Conservation (phyloP, 805 yeast species). For the Komagataella mondaviorum region DNA sequence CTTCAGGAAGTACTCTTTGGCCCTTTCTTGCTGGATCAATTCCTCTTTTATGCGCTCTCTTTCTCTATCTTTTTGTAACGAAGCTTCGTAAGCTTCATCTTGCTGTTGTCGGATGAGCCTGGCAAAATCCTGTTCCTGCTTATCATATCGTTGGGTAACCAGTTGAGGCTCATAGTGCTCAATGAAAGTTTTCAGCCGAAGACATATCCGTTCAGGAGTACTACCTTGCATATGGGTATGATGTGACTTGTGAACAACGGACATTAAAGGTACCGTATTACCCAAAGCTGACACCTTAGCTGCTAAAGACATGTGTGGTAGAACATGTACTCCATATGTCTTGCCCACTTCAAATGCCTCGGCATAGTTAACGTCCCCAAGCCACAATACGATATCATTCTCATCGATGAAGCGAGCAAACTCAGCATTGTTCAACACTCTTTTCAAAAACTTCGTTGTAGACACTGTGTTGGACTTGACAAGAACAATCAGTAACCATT, state of each 20-base stretch:
- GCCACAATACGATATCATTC: constrained; percentile 41
- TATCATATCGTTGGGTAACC: constrained; percentile 42
- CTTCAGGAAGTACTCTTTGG: constrained; percentile 11
- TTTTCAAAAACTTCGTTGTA: constrained; percentile 27
- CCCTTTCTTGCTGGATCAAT: constrained; percentile 14
- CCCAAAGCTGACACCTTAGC: constrained; percentile 44
- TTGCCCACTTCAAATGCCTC: constrained; percentile 59
- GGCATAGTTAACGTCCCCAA: constrained; percentile 48
- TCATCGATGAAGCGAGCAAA: constrained; percentile 24
- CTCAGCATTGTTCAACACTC: constrained; percentile 28
- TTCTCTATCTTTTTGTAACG: constrained; percentile 40
- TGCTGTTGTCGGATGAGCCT: constrained; percentile 51
- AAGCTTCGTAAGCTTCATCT: constrained; percentile 51
- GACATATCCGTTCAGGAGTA: constrained; percentile 16
- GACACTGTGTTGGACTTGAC: constrained; percentile 30
- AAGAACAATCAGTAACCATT: constrained; percentile 41
- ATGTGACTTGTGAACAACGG: constrained; percentile 30
- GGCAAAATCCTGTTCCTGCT: constrained; percentile 41
- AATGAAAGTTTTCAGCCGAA: constrained; percentile 25
- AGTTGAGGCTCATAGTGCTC: constrained; percentile 52
- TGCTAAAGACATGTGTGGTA: constrained; percentile 41
- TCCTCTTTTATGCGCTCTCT: constrained; percentile 26
- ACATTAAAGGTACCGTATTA: constrained; percentile 32
- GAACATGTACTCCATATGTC: constrained; percentile 32
- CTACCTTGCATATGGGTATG: constrained; percentile 12